Percentiles rank a stretch among this genome's conserved stretches.
Evolutionary conservation across 2,329 filamentous ascomycete species (phyloP).

Genomic region (Trichoderma atrobrunneum): DNA sequence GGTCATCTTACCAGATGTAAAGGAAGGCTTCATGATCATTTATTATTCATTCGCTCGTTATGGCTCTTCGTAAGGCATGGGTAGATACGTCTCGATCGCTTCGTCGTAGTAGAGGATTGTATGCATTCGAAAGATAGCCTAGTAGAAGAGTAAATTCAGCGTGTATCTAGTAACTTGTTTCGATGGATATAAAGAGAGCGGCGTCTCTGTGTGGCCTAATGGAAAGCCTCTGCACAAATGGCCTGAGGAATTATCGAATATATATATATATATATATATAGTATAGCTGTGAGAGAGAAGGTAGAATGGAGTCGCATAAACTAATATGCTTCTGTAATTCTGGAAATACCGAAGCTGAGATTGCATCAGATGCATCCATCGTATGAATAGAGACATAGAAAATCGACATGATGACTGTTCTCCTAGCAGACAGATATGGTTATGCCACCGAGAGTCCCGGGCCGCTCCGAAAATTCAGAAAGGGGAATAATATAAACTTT

Average conservation of each 20-base stretch:
- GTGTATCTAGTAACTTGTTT: not conserved
- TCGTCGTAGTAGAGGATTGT: not conserved
- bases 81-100: not conserved
- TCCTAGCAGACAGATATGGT: not conserved
- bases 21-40: not conserved
- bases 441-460: not conserved
- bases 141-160: not conserved
- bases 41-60: not conserved
- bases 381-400: no score
- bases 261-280: no score
- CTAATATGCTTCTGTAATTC: no score
- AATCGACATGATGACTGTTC: not conserved
- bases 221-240: not conserved
- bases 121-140: not conserved
- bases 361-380: no score
- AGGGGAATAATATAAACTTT: not conserved
- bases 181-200: not conserved
- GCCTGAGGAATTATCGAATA: no score
- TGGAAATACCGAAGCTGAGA: no score
- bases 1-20: not conserved
- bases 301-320: no score
- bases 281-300: not conserved
- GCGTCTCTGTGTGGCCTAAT: not conserved
- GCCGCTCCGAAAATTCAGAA: fast-evolving
- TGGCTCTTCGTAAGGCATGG: not conserved